Base-by-base conservation (phyloP, 1,139 yeast genomes). In the Pichia sp. region DNA sequence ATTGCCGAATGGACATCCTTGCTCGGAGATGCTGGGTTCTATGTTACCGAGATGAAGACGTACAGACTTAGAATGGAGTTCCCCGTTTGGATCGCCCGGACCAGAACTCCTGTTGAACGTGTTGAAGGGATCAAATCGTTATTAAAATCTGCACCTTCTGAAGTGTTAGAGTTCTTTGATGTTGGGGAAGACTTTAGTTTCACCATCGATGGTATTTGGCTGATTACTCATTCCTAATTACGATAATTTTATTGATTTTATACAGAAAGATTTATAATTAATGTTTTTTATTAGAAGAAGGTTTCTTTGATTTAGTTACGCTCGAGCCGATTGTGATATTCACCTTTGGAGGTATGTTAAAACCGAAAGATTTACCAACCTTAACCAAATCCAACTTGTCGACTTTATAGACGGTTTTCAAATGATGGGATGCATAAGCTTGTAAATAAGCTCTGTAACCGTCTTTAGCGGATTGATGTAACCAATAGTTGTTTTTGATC, bases 401-500 rank as follows among this genome's bases (percentile, higher is more conserved):
- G 58, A 93, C 89, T 70, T 91, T 96, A 66, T 93, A 93, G 18
- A 93, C 98, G 1, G 96, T 86, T 69, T 93, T 93, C 67, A 93
- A 76, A 62, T 91, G 96, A 70, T 93, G 99, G 28, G 96, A 86
- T 14, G 99, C 91, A 65, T 93, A 94, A 6, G 99, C 98, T 69
- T 94, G 99, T 61, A 93, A 76, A 68, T 93, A 93, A 7, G 98
- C 82, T 66, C 97, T 80, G 72, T 93, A 93, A 49, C 99, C 99
- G 65, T 93, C 99, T 69, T 90, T 89, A 34, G 99, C 99, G 48
- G 91, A 81, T 70, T 89, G 96, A 66, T 93, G 95, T 56, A 93
- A 77, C 85, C 94, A 89, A 69, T 86, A 93, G 69, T 93, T 93
- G 50, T 93, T 86, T 61, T 89, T 85, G 56, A 93, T 89, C 58